Base-by-base conservation (phyloP, 768 basidiomycete species). In the Hericium coralloides region DNA sequence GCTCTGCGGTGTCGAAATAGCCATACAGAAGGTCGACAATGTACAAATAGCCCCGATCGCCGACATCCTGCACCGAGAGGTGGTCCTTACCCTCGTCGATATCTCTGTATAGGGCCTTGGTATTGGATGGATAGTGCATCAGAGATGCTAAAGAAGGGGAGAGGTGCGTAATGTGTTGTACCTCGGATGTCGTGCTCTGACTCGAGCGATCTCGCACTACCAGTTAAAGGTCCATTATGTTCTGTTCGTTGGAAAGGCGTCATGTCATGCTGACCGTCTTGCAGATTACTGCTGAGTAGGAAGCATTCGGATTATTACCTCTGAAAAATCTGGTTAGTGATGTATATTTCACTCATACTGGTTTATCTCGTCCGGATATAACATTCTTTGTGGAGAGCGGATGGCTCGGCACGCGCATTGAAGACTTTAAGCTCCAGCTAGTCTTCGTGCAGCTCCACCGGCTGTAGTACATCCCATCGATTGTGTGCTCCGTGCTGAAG, bases 1-100 rank as follows among this genome's bases (percentile, higher is more conserved):
- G 26, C 26, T 26, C n/a, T n/a, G n/a, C n/a, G 26, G 26, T 31
- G 26, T 7, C 26, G 26, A 31, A 4, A 31, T 7, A 31, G 26
- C 6, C 26, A 31, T 3, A 4, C 26, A 8, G 6, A 31, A 31
- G 26, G 9, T 5, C 26, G 9, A 31, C 26, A 45, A 45, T 6
- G 17, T 20, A 17, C n/a, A 17, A 45, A 45, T 45, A 17, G n/a
- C 17, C 4, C 43, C 43, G 43, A 48, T 79, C 15, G 58, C 74
- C 55, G 81, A 83, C 64, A 68, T 77, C 49, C 62, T 81, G 1
- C 84, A 86, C 53, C 71, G 82, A 64, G 76, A 76, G 4, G 67
- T 82, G n/a, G 77, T 82, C 17, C 76, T 76, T 59, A 74, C 79
- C 17, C 73, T 83, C 8, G 74, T 77, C 4, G 81, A 76, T 0